A percentile compares a stretch with the other conserved stretches of the same genome.
These are phyloP conservation scores for Calonectria pauciramosa DNA, from an alignment of 2,329 filamentous ascomycete genomes.

Conservation along the genomic window DNA sequence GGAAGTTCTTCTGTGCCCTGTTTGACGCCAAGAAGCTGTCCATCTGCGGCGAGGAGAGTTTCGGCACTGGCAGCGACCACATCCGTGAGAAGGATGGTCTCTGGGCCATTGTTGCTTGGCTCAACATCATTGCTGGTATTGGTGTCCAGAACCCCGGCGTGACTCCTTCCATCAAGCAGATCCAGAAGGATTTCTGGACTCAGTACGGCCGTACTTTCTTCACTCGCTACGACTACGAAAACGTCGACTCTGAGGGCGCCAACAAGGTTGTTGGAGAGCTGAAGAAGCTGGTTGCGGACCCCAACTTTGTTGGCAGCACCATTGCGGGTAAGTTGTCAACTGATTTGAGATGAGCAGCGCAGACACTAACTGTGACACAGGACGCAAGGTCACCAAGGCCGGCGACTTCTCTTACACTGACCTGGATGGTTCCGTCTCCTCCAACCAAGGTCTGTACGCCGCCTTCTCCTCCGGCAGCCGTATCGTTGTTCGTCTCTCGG, in stretches of 20 bases:
- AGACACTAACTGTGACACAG: conserved; percentile 52
- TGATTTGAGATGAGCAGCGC: background rate
- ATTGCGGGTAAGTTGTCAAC: conserved; percentile 71
- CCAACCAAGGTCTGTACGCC: conserved; percentile 96
- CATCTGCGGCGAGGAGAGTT: conserved; percentile 98
- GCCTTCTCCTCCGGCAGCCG: conserved; percentile 95
- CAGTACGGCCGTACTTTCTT: conserved; percentile 98
- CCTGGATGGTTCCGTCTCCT: conserved; percentile 94
- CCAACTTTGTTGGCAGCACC: conserved; percentile 84
- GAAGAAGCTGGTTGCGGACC: conserved; percentile 80
- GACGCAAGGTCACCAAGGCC: conserved; percentile 86
- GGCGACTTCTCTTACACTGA: conserved; percentile 99
- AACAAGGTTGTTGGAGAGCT: conserved; percentile 90
- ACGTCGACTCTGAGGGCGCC: conserved; percentile 91
- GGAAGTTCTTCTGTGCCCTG: conserved; percentile 99
- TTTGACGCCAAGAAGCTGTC: conserved; percentile 97
- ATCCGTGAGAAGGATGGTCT: conserved; percentile 99
- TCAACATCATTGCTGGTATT: conserved; percentile 97
- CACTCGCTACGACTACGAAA: conserved; percentile 98
- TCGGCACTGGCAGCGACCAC: conserved; percentile 98
- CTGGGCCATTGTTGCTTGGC: conserved; percentile 97
- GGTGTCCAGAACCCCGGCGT: conserved; percentile 84
- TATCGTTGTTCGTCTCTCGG: conserved; percentile 94
- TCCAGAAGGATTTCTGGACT: conserved; percentile 97
- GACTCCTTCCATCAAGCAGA: conserved; percentile 93